These are phyloP conservation scores for Pistacia atlantica DNA, from an alignment of 345 rosid species.

Conservation along the genomic window DNA sequence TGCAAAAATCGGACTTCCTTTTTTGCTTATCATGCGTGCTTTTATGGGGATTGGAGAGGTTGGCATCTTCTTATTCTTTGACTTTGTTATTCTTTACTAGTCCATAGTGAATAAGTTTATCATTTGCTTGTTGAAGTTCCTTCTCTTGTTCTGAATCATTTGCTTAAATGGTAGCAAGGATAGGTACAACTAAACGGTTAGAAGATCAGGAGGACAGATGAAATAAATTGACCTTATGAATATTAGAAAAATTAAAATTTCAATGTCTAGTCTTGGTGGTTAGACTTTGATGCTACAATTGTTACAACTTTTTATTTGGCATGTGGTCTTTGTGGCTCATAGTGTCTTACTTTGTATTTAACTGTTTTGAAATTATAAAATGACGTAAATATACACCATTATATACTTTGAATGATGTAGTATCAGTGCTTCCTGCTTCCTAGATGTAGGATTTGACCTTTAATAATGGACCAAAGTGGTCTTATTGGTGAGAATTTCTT, in stretches of 20 bases:
- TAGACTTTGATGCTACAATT: neutral
- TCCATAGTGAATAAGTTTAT: slow-evolving; percentile 1
- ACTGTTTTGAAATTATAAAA: slow-evolving; percentile 5
- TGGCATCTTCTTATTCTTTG: slow-evolving; percentile 27
- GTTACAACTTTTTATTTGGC: neutral
- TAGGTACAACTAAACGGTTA: neutral
- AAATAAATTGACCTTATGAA: neutral
- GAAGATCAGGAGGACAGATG: neutral
- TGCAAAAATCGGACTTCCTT: slow-evolving; percentile 87
- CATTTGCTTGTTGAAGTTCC: neutral
- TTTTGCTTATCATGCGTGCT: slow-evolving; percentile 85
- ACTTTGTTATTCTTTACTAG: neutral
- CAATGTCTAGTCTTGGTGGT: neutral
- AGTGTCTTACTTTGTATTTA: neutral
- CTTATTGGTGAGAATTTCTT: slow-evolving; percentile 27
- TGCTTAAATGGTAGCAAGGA: neutral
- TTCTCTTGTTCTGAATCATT: slow-evolving; percentile 5
- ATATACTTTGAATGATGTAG: neutral
- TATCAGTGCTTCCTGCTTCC: slow-evolving; percentile 4
- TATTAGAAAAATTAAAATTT: neutral
- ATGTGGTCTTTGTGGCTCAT: neutral
- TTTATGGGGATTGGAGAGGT: slow-evolving; percentile 99
- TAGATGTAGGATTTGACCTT: neutral
- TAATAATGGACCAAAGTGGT: slow-evolving; percentile 10
- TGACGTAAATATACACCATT: neutral